Base-by-base conservation (phyloP, 306 rosid genomes). In the Sphenostylis stenocarpa region DNA sequence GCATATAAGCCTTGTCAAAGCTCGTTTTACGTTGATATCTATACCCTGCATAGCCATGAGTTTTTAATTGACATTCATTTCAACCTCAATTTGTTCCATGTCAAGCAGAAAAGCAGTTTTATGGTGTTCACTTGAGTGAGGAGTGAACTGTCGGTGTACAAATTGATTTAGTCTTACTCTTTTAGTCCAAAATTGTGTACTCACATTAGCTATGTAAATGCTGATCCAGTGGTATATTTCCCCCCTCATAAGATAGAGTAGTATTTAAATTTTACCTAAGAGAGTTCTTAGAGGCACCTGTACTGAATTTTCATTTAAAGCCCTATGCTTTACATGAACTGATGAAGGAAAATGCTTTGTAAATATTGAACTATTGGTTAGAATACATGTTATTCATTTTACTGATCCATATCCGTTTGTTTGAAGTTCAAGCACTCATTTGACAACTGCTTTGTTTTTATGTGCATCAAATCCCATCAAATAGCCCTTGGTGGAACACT, bases 161-260 rank as follows among this genome's bases (percentile, higher is more conserved):
- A 67, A 70, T 17, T 65, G 73, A 48, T 51, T 21, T 76, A 56
- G 85, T 78, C 62, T 78, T 73, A 16, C 58, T 53, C 70, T 61
- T 49, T 29, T n/a, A 41, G 85, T 53, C 68, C 39, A 19, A 21
- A 67, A 28, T 63, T 77, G 36, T 70, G 86, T 79, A 64, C 39
- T 76, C 72, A 78, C 36, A 44, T 26, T 76, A 77, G 87, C 41
- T 3, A 75, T 90, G 86, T 86, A 83, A 77, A 85, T 86, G 84
- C 53, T 75, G 69, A 75, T 77, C 28, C 68, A 38, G 12, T 57
- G 41, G 41, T 57, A 70, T 31, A 36, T 48, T 61, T 51, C 38
- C 12, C 28, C 38, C 16, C n/a, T 62, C 44, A 45, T 72, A 77
- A 72, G 84, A 62, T 81, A 47, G 79, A 47, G 65, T 73, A 82